phyloP scores from a whole-genome alignment of 768 basidiomycete species.

The Clavaria fumosa region DNA sequence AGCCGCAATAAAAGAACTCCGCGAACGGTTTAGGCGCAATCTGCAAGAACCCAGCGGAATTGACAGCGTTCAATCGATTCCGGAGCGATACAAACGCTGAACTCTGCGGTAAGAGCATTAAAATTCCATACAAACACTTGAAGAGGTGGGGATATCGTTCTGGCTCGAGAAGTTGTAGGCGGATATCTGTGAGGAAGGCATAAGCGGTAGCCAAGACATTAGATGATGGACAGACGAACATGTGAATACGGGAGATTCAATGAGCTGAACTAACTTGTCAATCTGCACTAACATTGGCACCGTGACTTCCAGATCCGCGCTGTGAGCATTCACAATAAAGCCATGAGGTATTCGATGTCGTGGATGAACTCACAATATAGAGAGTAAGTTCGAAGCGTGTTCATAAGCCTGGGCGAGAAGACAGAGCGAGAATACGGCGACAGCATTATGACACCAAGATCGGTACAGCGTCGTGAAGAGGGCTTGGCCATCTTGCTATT shows the following conservation, averaged over 20 bases:
- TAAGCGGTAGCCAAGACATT: conserved; percentile 3
- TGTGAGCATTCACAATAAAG: conserved; percentile 17
- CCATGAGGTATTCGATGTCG: not conserved
- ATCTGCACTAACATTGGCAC: conserved; percentile 90
- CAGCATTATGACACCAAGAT: conserved; percentile 98
- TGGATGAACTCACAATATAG: conserved; percentile 59
- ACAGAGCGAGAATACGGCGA: conserved; percentile 91
- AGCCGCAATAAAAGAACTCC: not conserved
- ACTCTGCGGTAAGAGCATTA: conserved; percentile 96
- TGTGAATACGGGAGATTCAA: conserved; percentile 97
- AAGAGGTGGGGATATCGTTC: conserved; percentile 93
- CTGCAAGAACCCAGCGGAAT: conserved; percentile 86
- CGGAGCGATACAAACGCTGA: conserved; percentile 89
- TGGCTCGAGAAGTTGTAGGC: conserved; percentile 90
- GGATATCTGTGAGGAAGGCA: conserved; percentile 36
- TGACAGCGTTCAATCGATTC: conserved; percentile 88
- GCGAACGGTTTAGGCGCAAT: conserved; percentile 76
- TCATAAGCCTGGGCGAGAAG: conserved; percentile 96
- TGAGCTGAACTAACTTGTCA: conserved; percentile 93
- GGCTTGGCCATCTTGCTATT: conserved; percentile 87
- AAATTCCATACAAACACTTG: conserved; percentile 92
- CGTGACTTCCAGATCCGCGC: conserved; percentile 93
- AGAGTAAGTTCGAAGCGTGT: conserved; percentile 89
- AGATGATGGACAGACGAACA: conserved; percentile 33
- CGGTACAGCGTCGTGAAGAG: conserved; percentile 87